phyloP scores from a whole-genome alignment of 306 rosid species.

The Inga laurina region DNA sequence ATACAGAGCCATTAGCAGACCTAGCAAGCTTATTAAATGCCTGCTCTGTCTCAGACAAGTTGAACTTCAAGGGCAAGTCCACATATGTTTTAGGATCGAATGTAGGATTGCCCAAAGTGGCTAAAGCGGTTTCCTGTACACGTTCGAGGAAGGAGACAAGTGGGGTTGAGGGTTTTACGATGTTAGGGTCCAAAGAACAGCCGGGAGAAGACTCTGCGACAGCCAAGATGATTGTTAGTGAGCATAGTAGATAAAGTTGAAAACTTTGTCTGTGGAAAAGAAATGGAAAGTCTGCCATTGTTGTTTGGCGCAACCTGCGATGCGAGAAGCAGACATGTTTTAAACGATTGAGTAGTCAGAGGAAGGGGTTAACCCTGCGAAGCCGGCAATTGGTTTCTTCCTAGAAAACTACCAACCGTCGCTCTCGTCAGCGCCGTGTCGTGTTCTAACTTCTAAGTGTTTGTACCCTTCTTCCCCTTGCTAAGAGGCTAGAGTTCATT shows the following conservation, averaged over 20 bases:
- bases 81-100: slow-evolving; percentile 82
- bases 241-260: not conserved
- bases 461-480: not conserved
- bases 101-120: slow-evolving; percentile 38
- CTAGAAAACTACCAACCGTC: not conserved
- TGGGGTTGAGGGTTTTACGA: slow-evolving; percentile 46
- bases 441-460: not conserved
- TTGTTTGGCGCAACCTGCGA: not conserved
- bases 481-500: too few relatives aligned
- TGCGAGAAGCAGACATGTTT: not conserved
- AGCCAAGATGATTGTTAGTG: not conserved
- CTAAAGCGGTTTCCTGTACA: slow-evolving; percentile 56
- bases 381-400: slow-evolving; percentile 1
- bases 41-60: slow-evolving; percentile 37
- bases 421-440: not conserved
- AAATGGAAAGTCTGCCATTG: not conserved
- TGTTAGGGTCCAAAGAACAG: slow-evolving; percentile 6
- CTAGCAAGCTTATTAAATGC: slow-evolving; percentile 54
- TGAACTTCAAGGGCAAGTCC: slow-evolving; percentile 63
- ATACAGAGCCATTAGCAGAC: slow-evolving; percentile 37
- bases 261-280: not conserved
- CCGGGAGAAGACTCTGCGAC: slow-evolving; percentile 3
- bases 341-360: not conserved
- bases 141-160: slow-evolving; percentile 64
- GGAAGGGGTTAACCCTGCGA: not conserved